Base-by-base conservation (phyloP, 1,284 basidiomycete genomes). In the Ceratobasidium sp. region DNA sequence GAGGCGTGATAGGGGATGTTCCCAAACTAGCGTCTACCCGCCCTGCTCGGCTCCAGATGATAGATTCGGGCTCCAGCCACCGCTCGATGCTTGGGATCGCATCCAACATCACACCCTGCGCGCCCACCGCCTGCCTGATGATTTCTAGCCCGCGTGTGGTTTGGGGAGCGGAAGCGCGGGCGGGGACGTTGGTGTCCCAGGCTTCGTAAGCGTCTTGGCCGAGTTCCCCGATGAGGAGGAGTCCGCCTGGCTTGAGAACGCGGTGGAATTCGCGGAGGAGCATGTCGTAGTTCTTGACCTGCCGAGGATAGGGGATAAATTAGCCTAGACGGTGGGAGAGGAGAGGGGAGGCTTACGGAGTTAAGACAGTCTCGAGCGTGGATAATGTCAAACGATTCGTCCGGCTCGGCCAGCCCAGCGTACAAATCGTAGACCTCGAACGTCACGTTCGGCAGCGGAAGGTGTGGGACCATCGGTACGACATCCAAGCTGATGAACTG, bases 371-470 rank as follows among this genome's bases (percentile, higher is more conserved):
- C 53, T 1, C 69, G 47, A 14, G 47, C 54, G 29, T 73, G 69
- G 1, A 73, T 33, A 2, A 62, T 27, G 36, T 73, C 69, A 63
- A 73, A 73, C 54, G 69, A 73, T 31, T 73, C 69, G 41, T 63
- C 69, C 19, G 69, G 69, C 54, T 59, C 69, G 11, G 59, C 69
- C 6, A 73, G 27, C 1, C 59, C 69, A 29, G 54, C 54, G 47
- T 73, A 73, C 11, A 73, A 22, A 36, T 73, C 47, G 36, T 73
- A 73, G 3, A 73, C 59, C 33, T 73, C 69, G 33, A 73, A 73
- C n/a, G 59, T 73, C 1, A 73, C 41, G 31, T 73, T 73, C 6
- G 69, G 31, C 22, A 48, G 5, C 2, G 57, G 69, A 6, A 27
- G n/a, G 31, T 73, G 69, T 1, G 69, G 69, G 1, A 63, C 24